phyloP scores from a whole-genome alignment of 108 stramenopile species.

The Heterococcus sp. region DNA sequence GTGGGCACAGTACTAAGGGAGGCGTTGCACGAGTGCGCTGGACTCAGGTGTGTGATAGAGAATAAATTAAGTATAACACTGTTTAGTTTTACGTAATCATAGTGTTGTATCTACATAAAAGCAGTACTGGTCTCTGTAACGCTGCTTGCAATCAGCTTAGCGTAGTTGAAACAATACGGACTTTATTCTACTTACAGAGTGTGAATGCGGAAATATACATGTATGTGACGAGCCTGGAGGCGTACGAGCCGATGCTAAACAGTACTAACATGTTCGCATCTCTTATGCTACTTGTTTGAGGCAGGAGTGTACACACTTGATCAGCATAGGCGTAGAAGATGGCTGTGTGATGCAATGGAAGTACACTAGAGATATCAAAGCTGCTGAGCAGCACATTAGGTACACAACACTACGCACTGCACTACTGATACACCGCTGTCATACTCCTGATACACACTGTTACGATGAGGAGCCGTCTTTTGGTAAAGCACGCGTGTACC shows the following conservation, averaged over 20 bases:
- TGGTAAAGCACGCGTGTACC: too few species aligned
- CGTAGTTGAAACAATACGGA: background rate
- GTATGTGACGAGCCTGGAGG: background rate
- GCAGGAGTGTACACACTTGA: slow-evolving; percentile 41
- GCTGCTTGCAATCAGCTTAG: background rate
- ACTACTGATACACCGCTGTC: too few species aligned
- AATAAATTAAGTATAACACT: background rate
- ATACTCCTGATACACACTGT: too few species aligned
- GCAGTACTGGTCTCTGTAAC: background rate
- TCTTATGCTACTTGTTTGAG: background rate
- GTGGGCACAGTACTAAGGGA: background rate
- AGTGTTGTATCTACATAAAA: background rate
- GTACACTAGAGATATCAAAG: slow-evolving; percentile 43
- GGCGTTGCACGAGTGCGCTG: background rate
- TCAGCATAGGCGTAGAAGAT: slow-evolving; percentile 32
- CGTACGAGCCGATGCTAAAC: background rate
- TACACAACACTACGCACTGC: slow-evolving; percentile 1
- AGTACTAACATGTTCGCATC: background rate
- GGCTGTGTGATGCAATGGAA: slow-evolving; percentile 51
- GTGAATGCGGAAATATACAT: background rate
- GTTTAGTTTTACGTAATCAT: background rate
- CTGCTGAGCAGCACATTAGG: slow-evolving; percentile 26
- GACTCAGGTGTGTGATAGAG: background rate
- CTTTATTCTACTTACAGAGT: background rate
- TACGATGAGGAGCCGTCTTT: too few species aligned